A percentile compares a stretch with the other conserved stretches of the same genome.
phyloP scores from a whole-genome alignment of 2,329 filamentous ascomycete species.

The Fusarium penzigii region DNA sequence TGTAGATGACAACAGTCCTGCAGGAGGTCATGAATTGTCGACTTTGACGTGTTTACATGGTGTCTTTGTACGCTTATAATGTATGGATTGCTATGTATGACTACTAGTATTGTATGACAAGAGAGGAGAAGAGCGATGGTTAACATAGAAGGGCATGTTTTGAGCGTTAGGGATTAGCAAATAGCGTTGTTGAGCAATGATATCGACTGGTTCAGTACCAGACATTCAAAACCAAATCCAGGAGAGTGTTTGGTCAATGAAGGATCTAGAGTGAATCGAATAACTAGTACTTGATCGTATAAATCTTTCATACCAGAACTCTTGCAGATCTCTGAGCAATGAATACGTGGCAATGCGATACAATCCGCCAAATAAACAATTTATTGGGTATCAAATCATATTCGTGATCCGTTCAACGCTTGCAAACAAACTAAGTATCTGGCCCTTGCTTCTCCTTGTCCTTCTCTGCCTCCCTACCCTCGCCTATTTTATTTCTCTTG shows the following conservation, averaged over 20 bases:
- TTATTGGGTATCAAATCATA: conserved; percentile 4
- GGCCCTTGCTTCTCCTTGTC: not conserved
- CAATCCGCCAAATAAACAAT: not conserved
- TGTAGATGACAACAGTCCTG: not conserved
- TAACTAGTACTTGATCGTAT: not conserved
- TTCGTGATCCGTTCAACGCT: not conserved
- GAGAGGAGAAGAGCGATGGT: not conserved
- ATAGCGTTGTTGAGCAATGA: not conserved
- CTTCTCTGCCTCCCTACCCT: conserved; percentile 1
- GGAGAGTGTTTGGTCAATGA: not conserved
- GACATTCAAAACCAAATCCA: too few species aligned
- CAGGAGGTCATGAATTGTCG: not conserved
- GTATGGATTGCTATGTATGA: conserved; percentile 8
- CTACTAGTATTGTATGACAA: conserved; percentile 1
- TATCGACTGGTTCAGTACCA: not conserved
- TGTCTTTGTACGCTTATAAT: not conserved
- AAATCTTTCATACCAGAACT: too few species aligned
- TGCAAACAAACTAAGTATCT: not conserved
- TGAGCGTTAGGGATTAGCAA: not conserved
- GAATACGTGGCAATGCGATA: not conserved
- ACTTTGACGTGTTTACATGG: not conserved
- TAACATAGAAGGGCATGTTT: not conserved
- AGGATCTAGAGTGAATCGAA: not conserved
- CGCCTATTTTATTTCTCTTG: conserved; percentile 11
- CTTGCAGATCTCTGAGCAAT: conserved; percentile 1